Conservation (phyloP, 225 moss, liverwort and hornwort genomes). For the Bryoerythrophyllum caledonicum region DNA sequence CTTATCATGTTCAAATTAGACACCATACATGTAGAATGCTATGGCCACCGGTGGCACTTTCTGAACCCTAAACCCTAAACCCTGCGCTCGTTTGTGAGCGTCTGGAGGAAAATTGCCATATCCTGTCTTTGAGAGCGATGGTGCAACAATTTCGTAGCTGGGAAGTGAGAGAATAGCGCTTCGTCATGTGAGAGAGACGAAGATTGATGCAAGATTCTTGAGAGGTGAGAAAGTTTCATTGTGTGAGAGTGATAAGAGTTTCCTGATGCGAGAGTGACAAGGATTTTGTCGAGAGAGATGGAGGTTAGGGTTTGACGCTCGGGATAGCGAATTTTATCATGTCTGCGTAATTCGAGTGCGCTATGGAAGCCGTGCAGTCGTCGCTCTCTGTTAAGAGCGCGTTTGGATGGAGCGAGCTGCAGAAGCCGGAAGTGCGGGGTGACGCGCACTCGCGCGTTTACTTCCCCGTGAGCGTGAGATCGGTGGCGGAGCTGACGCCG, state of each 20-base stretch:
- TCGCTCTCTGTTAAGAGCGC: constrained; percentile 24
- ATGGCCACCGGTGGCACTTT: no score
- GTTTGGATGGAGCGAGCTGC: constrained; percentile 4
- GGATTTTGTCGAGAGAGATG: no score
- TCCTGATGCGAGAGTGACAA: no score
- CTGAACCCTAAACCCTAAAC: not conserved
- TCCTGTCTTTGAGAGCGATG: not conserved
- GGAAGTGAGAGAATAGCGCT: not conserved
- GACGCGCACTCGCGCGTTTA: constrained; percentile 8
- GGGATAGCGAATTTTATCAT: not conserved
- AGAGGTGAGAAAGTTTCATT: no score
- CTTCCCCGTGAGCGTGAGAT: constrained; percentile 33
- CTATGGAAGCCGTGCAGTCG: constrained; percentile 38
- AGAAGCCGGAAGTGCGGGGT: not conserved
- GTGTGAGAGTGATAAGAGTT: no score
- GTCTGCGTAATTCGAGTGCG: not conserved
- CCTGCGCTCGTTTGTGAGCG: not conserved
- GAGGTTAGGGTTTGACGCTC: not conserved
- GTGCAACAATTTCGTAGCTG: not conserved
- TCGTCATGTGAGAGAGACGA: not conserved
- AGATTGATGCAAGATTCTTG: not conserved
- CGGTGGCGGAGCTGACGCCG: constrained; percentile 33
- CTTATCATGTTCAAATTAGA: no score
- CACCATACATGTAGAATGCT: no score
- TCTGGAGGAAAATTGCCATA: not conserved